Evolutionary conservation across 1,284 basidiomycete species (phyloP).

Genomic region (Trametes hirsuta): DNA sequence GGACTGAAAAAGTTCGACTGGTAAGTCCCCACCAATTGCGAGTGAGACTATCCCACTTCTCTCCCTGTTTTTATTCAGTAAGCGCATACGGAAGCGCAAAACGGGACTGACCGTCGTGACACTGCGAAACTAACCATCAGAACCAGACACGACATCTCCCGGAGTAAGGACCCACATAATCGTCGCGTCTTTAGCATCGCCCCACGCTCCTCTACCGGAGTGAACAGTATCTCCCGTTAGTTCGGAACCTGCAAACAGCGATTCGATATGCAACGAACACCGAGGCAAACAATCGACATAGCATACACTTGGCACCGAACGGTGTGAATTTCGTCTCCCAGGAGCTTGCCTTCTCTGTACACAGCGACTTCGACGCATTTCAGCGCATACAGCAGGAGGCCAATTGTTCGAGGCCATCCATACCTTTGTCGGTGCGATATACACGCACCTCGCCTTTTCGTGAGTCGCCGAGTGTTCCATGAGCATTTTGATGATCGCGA

Average conservation of each 20-base stretch:
- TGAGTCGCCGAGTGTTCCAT: slow-evolving; percentile 43
- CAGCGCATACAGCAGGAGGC: not conserved
- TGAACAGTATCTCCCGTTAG: slow-evolving; percentile 88
- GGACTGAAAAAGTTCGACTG: not conserved
- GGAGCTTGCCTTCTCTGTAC: slow-evolving; percentile 82
- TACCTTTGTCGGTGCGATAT: slow-evolving; percentile 94
- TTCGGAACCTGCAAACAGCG: slow-evolving; percentile 68
- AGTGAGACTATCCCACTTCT: slow-evolving; percentile 94
- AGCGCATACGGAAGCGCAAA: not conserved
- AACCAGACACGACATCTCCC: not conserved
- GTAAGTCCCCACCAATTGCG: slow-evolving; percentile 64
- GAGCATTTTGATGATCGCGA: slow-evolving; percentile 84
- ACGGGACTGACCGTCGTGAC: slow-evolving; percentile 69
- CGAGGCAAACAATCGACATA: not conserved
- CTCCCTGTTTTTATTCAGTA: slow-evolving; percentile 58
- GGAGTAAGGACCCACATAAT: slow-evolving; percentile 62
- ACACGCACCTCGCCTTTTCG: slow-evolving; percentile 73
- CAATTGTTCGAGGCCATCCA: not conserved
- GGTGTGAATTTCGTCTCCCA: slow-evolving; percentile 83
- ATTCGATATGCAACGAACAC: not conserved
- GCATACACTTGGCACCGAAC: slow-evolving; percentile 74
- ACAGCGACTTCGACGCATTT: slow-evolving; percentile 67
- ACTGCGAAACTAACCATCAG: slow-evolving; percentile 38
- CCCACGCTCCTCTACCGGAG: slow-evolving; percentile 63
- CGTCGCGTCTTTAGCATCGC: slow-evolving; percentile 71